Base-by-base conservation (phyloP, 176 grass and related monocot genomes). In the Bromus sterilis region DNA sequence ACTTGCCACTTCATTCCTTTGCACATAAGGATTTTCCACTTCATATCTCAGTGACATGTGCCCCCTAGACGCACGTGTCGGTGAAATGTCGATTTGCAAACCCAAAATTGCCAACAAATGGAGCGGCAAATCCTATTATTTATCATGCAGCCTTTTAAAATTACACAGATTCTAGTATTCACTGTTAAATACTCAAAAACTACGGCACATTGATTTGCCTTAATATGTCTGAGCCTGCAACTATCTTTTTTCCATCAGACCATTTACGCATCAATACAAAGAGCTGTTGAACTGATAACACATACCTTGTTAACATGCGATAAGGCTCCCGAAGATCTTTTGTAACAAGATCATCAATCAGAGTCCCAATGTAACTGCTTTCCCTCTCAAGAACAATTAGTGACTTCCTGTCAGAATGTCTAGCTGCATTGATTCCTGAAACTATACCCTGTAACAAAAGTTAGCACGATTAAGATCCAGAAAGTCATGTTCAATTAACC, bases 261-360 rank as follows among this genome's bases (percentile, higher is more conserved):
- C 32, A 8, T 60, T 65, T 49, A 68, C 69, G 40, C 31, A 80
- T 41, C 16, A 78, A 70, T 28, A 77, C 46, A 16, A 49, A 80
- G 10, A 49, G 28, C 12, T 74, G 14, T 60, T 56, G 5, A 68
- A 82, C 31, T 79, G 32, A 76, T 82, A 75, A 20, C 3, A 0
- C 37, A 32, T 91, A 98, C 96, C 93, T 95, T 82, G 93, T 95
- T 86, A 98, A 78, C 93, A 95, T 95, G 78, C 96, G 89, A 60
- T 98, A 98, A 26, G 96, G 96, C 76, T 98, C 96, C 80, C 96
- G 89, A 57, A 95, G 91, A 87, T 99, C 96, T 91, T 99, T 99
- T 69, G 96, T 99, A 37, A 95, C 93, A 84, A 99, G 91, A 93
- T 99, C 96, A 63, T 99, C 96, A 74, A 99, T 99, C 48, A 99